phyloP scores from a whole-genome alignment of 2,329 filamentous ascomycete species.

The Neurospora sp. region DNA sequence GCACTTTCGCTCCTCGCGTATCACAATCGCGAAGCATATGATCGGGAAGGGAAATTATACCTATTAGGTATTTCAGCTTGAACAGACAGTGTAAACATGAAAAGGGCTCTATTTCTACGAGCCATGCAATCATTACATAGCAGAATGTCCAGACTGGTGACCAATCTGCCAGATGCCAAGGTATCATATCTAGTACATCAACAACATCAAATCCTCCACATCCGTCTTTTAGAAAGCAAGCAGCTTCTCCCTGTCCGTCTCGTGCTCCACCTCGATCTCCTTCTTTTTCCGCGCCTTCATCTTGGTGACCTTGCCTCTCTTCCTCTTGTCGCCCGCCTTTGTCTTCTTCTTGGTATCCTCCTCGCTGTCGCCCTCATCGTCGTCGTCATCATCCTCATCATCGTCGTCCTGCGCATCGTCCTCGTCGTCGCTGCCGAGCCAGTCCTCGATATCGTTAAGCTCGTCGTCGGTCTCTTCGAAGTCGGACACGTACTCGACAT shows the following conservation, averaged over 20 bases:
- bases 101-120: background rate
- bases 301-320: constrained; percentile 39
- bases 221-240: constrained; percentile 19
- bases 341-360: constrained; percentile 42
- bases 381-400: constrained; percentile 46
- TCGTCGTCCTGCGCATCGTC: constrained; percentile 48
- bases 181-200: constrained; percentile 20
- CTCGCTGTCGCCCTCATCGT: constrained; percentile 25
- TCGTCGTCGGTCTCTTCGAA: constrained; percentile 77
- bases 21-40: background rate
- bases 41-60: background rate
- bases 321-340: constrained; percentile 45
- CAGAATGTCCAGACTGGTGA: background rate
- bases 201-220: constrained; percentile 65
- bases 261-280: constrained; percentile 66
- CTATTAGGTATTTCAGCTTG: background rate
- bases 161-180: background rate
- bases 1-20: background rate
- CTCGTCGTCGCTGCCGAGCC: constrained; percentile 69
- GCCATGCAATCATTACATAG: background rate
- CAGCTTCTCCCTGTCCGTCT: constrained; percentile 36
- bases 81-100: background rate
- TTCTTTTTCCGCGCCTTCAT: constrained; percentile 54
- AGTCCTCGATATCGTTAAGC: constrained; percentile 76
- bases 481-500: constrained; percentile 91